phyloP scores from a whole-genome alignment of 2,329 filamentous ascomycete species.

The Colletotrichum sp. region DNA sequence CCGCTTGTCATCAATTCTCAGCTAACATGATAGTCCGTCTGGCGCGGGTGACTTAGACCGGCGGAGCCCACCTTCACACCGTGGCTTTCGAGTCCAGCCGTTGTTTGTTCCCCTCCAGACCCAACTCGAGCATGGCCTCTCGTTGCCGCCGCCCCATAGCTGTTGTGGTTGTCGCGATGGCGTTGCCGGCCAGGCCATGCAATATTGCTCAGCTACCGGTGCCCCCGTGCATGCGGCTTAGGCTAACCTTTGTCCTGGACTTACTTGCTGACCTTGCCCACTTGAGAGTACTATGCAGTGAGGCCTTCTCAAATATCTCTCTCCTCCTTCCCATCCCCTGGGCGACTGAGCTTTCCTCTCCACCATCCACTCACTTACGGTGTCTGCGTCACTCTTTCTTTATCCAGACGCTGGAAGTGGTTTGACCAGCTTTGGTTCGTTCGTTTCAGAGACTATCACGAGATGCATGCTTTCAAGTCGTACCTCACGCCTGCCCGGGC shows the following conservation, averaged over 20 bases:
- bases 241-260: conserved; percentile 4
- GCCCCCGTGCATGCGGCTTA: conserved; percentile 9
- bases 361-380: neutral
- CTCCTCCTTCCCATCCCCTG: neutral
- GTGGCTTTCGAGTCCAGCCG: neutral
- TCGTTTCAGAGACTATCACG: conserved; percentile 1
- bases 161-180: neutral
- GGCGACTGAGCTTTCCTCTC: neutral
- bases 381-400: neutral
- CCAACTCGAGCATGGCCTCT: neutral
- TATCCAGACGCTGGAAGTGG: conserved; percentile 6
- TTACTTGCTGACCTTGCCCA: neutral
- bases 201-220: conserved; percentile 16
- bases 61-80: conserved; percentile 1
- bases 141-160: conserved; percentile 5
- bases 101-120: neutral
- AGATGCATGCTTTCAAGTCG: conserved; percentile 22
- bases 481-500: conserved; percentile 17
- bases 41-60: neutral
- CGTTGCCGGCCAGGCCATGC: neutral
- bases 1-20: conserved; percentile 17
- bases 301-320: conserved; percentile 14
- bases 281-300: neutral
- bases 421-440: conserved; percentile 10
- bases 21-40: conserved; percentile 7